Base-by-base conservation (phyloP, 2,329 filamentous ascomycete genomes). In the Pseudogymnoascus sp. region DNA sequence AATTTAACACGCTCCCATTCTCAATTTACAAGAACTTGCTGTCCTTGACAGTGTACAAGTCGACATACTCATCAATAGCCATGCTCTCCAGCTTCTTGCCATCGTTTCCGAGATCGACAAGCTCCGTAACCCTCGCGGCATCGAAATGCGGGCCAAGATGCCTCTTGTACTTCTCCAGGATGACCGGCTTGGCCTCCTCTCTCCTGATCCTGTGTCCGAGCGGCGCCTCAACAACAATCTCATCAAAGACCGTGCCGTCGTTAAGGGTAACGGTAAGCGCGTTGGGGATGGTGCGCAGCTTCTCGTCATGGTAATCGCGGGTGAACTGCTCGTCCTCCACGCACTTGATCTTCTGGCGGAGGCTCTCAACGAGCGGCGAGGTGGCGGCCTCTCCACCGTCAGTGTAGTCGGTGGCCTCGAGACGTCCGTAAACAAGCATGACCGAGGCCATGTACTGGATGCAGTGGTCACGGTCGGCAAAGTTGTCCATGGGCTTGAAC, bases 401-500 rank as follows among this genome's bases (percentile, higher is more conserved):
- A 56, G 87, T 87, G 82, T 99, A 99, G 81, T 99, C 95, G 68
- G 84, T 90, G 60, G 95, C 93, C 71, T 93, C 90, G 67, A 99
- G 89, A 69, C 95, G 92, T 77, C 95, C 91, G 78, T 93, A 98
- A 69, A 89, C 89, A 70, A 99, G 89, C 92, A 98, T 98, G 72
- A 91, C 92, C 68, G 93, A 83, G 74, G 91, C 90, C 95, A 99
- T 99, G 86, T 99, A 99, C 82, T 98, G 95, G 70, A 99, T 93
- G 81, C 95, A 99, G 85, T 99, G 95, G 79, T 99, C 95, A 74
- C 95, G 92, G 80, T 99, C 95, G 74, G 95, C 95, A 74, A 98
- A 99, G 87, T 99, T 99, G 83, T 97, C 93, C 91, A 99, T 96
- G 71, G 93, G 88, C 85, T 97, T 98, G 85, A 96, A 96, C 81